Evolutionary conservation across 192 early-diverging fungal species (phyloP).

Genomic region (Obelidium mucronatum): DNA sequence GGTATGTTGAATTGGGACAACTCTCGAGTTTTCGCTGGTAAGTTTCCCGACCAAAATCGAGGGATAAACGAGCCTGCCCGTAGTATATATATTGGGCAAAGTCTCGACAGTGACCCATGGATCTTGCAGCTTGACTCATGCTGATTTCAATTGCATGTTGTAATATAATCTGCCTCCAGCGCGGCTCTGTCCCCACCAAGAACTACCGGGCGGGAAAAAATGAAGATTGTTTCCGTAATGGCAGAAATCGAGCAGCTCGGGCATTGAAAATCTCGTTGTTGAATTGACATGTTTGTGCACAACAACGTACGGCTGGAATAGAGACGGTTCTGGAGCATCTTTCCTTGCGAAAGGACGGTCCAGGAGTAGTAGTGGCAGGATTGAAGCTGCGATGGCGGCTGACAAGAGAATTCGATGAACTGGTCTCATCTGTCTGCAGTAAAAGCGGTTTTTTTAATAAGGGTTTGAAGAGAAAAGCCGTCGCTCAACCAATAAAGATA

Average conservation of each 20-base stretch:
- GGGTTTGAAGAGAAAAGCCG: no score
- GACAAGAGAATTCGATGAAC: no score
- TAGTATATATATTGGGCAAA: constrained; percentile 21
- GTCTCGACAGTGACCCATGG: constrained; percentile 20
- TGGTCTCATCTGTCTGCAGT: no score
- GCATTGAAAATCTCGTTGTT: neutral
- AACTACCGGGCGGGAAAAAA: neutral
- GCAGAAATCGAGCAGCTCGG: constrained; percentile 1
- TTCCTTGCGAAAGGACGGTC: no score
- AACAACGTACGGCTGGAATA: no score
- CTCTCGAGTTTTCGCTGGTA: neutral
- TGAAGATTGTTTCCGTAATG: neutral
- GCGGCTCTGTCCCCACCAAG: neutral
- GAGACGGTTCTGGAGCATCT: no score
- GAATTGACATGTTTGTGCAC: no score
- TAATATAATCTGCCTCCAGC: constrained; percentile 1
- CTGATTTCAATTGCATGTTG: constrained; percentile 22
- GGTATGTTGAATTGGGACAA: no score
- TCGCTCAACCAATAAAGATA: no score
- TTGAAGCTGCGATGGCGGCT: no score
- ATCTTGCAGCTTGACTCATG: neutral
- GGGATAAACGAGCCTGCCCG: neutral
- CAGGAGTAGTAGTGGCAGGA: no score
- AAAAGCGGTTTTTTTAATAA: no score
- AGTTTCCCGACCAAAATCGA: neutral